Base-by-base conservation (phyloP, 495 filamentous ascomycete species). In the Penicillium maclennaniae region DNA sequence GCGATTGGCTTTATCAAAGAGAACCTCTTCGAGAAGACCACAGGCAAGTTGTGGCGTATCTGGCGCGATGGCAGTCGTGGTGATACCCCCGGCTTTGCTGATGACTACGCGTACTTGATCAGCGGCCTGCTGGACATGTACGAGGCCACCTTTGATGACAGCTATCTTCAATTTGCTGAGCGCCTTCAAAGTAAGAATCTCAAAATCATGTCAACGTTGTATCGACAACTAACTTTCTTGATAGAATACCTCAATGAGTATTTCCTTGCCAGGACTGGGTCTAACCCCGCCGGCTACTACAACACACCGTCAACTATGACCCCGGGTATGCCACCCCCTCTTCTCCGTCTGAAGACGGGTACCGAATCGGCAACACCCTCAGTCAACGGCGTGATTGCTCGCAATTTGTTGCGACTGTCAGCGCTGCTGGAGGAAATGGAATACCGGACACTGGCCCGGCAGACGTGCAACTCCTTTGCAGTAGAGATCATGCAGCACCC, bases 81-180 rank as follows among this genome's bases (percentile, higher is more conserved):
- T 23, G 78, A 87, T 34, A 87, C 85, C 0, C 76, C 76, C 6
- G 93, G 83, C 1, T 95, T 97, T 68, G 92, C 92, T 6, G 93
- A 98, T 57, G 93, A 98, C 67, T 98, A 97, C 67, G 92, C 93
- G 3, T 96, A 88, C 68, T 61, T 97, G 46, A 89, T 91, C 44
- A 80, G 84, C 25, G 95, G 91, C 0, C 74, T 97, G 17, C 74
- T 97, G 45, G 85, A 93, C 57, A 79, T 98, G 53, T 96, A 96
- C 63, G 86, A 96, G 69, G 82, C 87, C 6, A 95, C 91, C 0
- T 88, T 89, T 58, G 85, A 96, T 37, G 86, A 87, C 55, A 69
- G 72, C 53, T 92, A 87, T 71, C 78, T 97, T 14, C 73, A 84
- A 45, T 93, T 90, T 77, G 95, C 93, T 0, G 87, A 93, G 60